phyloP scores from a whole-genome alignment of 73 alveolate genomes.

The Tetrahymena thermophila region DNA sequence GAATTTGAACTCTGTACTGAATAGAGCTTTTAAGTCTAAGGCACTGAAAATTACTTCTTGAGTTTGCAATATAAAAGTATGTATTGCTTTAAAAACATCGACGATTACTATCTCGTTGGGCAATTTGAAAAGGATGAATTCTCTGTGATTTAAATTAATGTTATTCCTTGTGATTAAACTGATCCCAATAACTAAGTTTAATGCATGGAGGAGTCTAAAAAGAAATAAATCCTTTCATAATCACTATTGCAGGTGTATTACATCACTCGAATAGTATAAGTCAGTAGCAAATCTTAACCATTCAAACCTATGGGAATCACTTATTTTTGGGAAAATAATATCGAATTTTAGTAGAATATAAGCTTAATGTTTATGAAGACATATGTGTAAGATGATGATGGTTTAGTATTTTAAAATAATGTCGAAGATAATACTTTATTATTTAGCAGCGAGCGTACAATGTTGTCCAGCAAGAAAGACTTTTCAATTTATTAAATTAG shows the following conservation, averaged over 20 bases:
- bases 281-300: neutral
- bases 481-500: neutral
- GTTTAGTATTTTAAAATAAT: neutral
- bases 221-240: neutral
- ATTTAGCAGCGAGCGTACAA: neutral
- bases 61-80: neutral
- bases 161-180: neutral
- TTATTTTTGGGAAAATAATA: neutral
- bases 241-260: neutral
- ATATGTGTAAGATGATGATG: neutral
- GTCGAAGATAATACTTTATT: neutral
- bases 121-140: neutral
- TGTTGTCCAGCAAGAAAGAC: neutral
- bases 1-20: neutral
- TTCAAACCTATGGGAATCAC: neutral
- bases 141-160: neutral
- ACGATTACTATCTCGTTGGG: neutral
- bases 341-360: neutral
- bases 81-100: neutral
- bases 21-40: neutral
- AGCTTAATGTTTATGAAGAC: neutral
- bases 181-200: neutral
- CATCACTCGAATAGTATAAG: neutral
- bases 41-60: neutral
- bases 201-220: neutral